Evolutionary conservation across 345 rosid species (phyloP), one percentile per base, ranked within the genome.

Genomic region (Salix brachista): DNA sequence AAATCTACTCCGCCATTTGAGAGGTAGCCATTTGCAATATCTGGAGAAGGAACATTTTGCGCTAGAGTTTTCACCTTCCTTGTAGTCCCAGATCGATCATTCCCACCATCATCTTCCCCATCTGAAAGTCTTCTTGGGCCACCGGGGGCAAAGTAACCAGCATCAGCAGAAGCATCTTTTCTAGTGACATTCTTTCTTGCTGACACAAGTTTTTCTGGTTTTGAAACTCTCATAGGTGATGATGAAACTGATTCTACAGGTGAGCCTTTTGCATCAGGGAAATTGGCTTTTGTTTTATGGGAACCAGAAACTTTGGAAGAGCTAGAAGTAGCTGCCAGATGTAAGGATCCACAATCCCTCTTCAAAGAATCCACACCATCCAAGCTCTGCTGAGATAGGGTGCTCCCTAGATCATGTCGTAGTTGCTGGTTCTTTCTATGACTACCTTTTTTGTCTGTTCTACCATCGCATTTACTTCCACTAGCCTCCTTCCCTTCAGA

Each of bases 281-380:
- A 83, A 82, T 87, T 81, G 71, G 81, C 79, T 83, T 86, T 89
- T 69, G 85, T 85, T 90, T 88, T 88, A 80, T 85, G 94, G 73
- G 97, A 91, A 82, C 91, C 90, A 72, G 95, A 92, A 80, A 94
- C 90, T 88, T 94, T 96, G 71, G 97, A 96, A 30, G 99, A 96
- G 82, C 96, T 93, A 16, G 99, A 92, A 37, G 97, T 88, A 75
- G 99, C 97, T 10, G 90, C 91, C 70, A 83, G 85, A 67, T 80
- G 91, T 44, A 71, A 74, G 77, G 85, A 81, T 77, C 88, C 91
- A 54, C 79, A 81, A 79, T 84, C 90, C 82, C 83, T 89, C 82
- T 84, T 87, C 67, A 82, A 80, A 71, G 85, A 86, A 79, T 88
- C 90, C 72, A 60, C 75, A 41, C 78, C 89, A 84, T 83, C 87